These are phyloP conservation scores for Amphirosellinia nigrospora DNA, from an alignment of 495 filamentous ascomycete species.

Conservation along the genomic window DNA sequence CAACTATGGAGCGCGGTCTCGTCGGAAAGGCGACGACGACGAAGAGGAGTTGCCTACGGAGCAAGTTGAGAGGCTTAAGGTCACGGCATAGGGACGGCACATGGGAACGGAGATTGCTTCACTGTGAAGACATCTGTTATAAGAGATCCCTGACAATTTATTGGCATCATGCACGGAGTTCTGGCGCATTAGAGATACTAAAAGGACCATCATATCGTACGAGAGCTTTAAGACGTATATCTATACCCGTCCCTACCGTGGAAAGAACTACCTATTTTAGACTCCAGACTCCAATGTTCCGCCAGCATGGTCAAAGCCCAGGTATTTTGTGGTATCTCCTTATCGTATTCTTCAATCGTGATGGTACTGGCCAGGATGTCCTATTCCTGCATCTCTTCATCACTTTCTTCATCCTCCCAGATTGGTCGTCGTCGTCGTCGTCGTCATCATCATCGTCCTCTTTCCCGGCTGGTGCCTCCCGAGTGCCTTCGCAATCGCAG, in stretches of 20 bases:
- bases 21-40: conserved; percentile 77
- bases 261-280: conserved; percentile 29
- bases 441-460: conserved; percentile 56
- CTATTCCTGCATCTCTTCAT: conserved; percentile 47
- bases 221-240: conserved; percentile 22
- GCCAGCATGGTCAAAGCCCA: conserved; percentile 29
- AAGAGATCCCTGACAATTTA: conserved; percentile 1
- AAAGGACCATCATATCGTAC: conserved; percentile 20
- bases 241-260: conserved; percentile 12
- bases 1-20: conserved; percentile 84
- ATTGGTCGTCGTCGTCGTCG: conserved; percentile 34
- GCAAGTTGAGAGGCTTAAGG: conserved; percentile 70
- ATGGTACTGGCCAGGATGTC: conserved; percentile 11
- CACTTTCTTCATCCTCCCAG: conserved; percentile 57
- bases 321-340: conserved; percentile 35
- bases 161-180: conserved; percentile 39
- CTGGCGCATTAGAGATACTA: conserved; percentile 31
- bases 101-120: conserved; percentile 2
- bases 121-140: not conserved
- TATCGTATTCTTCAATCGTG: conserved; percentile 30
- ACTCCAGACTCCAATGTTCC: conserved; percentile 36
- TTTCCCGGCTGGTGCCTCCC: conserved; percentile 56
- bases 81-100: conserved; percentile 44
- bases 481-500: conserved; percentile 59
- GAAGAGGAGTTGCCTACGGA: conserved; percentile 64